A percentile compares a stretch with the other conserved stretches of the same genome.
Evolutionary conservation across 768 basidiomycete genomes (phyloP).

Genomic region (Hericium rajendrae): DNA sequence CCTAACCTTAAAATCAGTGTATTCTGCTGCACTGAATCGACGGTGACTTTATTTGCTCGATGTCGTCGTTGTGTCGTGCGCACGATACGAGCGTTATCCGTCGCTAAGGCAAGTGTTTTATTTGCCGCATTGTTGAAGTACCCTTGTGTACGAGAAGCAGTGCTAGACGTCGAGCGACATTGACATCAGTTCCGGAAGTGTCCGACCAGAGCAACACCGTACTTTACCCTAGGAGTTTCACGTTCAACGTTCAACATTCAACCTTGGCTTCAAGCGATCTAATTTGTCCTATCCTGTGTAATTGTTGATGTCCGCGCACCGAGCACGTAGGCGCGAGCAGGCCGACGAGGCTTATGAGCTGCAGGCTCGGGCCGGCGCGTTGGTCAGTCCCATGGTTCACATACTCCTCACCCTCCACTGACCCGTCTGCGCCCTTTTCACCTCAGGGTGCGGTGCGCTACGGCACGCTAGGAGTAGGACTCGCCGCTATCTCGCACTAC

Average conservation of each 20-base stretch:
- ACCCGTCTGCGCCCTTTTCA: not conserved
- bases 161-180: not conserved
- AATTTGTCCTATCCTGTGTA: too few species aligned
- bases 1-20: too few species aligned
- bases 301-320: not conserved
- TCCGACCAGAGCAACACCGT: too few species aligned
- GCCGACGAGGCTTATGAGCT: not conserved
- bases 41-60: too few species aligned
- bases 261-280: too few species aligned
- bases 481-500: constrained; percentile 54
- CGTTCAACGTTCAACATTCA: too few species aligned
- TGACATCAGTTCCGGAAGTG: not conserved
- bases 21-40: too few species aligned
- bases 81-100: too few species aligned
- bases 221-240: too few species aligned
- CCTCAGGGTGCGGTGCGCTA: constrained; percentile 44
- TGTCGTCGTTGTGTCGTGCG: too few species aligned
- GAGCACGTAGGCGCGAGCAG: constrained; percentile 1
- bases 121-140: too few species aligned
- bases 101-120: too few species aligned
- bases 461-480: constrained; percentile 47
- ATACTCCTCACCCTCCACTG: not conserved
- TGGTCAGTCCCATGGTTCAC: constrained; percentile 1
- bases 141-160: not conserved
- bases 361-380: not conserved